Base-by-base conservation (phyloP, 2,329 filamentous ascomycete species). In the Laburnicola sp. region DNA sequence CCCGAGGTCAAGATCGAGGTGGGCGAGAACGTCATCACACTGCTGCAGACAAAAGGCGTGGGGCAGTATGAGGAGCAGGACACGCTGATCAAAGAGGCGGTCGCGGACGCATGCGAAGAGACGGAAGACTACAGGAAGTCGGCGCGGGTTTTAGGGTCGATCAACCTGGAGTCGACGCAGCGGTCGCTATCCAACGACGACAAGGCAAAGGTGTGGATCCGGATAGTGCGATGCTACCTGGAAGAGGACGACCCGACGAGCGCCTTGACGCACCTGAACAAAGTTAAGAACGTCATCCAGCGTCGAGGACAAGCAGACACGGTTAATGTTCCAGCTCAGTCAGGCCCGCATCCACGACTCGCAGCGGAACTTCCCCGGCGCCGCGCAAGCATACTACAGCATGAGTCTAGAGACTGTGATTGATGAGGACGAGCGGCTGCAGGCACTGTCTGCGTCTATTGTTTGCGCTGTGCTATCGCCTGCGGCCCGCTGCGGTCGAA, bases 271-370 rank as follows among this genome's bases (percentile, higher is more conserved):
- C 96, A 92, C 70, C 82, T 99, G 65, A 97, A 97, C 80, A 92
- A 93, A 74, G 88, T 96, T 73, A 97, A 97, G 76, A 93, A 94
- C 68, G 81, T 97, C 60, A 91, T 96, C 70, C 76, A 86, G 83
- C 57, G 85, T 96, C 28, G 76, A 82, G 27, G 86, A 96, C 70
- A 82, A 86, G 34, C 83, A 88, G 54, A 80, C 93, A 40, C 85
- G 85, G 62, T 79, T 97, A 44, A 87, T 93, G 74, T 99, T 97
- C 76, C 85, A 90, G 64, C 85, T 97, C 57, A 93, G 88, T 6
- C 91, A 96, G 74, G 94, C 94, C 4, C 88, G 93, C 53, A 96
- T 99, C 73, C 85, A 91, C 62, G 94, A 99, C 75, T 88, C 92
- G 21, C 89, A 94, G 69, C 85, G 93, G 37, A 85, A 88, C 66